A percentile compares a stretch with the other conserved stretches of the same genome.
These are phyloP conservation scores for Stylonectria norvegica DNA, from an alignment of 2,329 filamentous ascomycete species.

Conservation along the genomic window DNA sequence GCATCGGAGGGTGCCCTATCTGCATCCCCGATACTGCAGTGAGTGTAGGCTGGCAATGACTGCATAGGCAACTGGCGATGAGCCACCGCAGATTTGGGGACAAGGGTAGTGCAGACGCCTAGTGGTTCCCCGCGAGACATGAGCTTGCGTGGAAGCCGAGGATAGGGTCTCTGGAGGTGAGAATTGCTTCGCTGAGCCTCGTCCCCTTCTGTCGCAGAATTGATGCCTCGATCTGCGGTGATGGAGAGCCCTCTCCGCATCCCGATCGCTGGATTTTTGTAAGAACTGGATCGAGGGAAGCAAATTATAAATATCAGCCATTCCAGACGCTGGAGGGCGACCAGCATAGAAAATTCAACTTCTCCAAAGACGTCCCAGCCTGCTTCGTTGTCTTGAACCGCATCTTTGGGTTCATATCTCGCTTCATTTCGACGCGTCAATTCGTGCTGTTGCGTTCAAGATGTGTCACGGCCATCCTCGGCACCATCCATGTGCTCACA, in stretches of 20 bases:
- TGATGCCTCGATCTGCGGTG: conserved; percentile 20
- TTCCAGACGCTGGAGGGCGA: conserved; percentile 1
- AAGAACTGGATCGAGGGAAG: background rate
- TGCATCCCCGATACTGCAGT: conserved; percentile 21
- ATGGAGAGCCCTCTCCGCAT: conserved; percentile 5
- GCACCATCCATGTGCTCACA: conserved; percentile 50
- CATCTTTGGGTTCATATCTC: too few species aligned
- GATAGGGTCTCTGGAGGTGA: conserved; percentile 46
- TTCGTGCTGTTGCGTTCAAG: too few species aligned
- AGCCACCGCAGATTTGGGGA: conserved; percentile 7
- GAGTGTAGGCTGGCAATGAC: background rate
- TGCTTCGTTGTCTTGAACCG: too few species aligned
- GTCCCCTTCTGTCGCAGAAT: conserved; percentile 55
- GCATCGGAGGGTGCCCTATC: conserved; percentile 9
- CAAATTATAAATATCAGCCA: conserved; percentile 20
- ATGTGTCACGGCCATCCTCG: conserved; percentile 57
- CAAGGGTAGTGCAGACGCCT: conserved; percentile 16
- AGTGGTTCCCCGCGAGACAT: conserved; percentile 2
- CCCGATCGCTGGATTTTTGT: background rate
- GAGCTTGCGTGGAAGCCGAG: conserved; percentile 50
- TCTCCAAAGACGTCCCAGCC: too few species aligned
- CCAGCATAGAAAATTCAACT: too few species aligned
- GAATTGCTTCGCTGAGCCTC: conserved; percentile 60
- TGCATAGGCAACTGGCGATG: background rate
- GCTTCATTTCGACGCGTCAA: too few species aligned